phyloP scores from a whole-genome alignment of 148 eudicot genomes.

The Amaranthus palmeri region DNA sequence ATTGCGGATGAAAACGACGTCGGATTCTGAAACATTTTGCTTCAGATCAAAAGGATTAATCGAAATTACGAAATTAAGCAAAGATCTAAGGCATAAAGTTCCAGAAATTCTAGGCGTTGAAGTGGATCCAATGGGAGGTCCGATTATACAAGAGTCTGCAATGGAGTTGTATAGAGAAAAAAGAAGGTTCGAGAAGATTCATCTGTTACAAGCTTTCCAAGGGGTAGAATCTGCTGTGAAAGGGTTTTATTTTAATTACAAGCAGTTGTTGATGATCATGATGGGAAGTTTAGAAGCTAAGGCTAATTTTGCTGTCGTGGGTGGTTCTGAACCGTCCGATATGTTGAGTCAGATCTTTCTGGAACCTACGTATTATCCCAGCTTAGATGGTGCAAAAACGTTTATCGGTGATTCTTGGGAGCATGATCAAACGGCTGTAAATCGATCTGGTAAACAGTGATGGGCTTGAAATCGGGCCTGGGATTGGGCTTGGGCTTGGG shows the following conservation, averaged over 20 bases:
- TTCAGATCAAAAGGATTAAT: slow-evolving; percentile 54
- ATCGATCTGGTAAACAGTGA: too few relatives aligned
- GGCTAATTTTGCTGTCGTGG: slow-evolving; percentile 26
- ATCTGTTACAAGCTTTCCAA: slow-evolving; percentile 67
- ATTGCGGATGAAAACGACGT: slow-evolving; percentile 40
- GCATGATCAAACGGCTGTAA: slow-evolving; percentile 14
- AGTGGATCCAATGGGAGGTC: slow-evolving; percentile 83
- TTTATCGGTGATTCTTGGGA: slow-evolving; percentile 70
- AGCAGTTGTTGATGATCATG: slow-evolving; percentile 52
- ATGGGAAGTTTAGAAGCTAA: slow-evolving; percentile 73
- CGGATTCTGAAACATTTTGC: slow-evolving; percentile 52
- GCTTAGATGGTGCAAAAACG: slow-evolving; percentile 86
- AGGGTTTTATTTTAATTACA: slow-evolving; percentile 55
- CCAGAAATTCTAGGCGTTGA: slow-evolving; percentile 58
- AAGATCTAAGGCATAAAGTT: slow-evolving; percentile 56
- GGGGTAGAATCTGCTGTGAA: slow-evolving; percentile 67
- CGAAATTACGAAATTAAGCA: slow-evolving; percentile 45
- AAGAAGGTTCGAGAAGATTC: slow-evolving; percentile 43
- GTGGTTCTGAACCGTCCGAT: slow-evolving; percentile 36
- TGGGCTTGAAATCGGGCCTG: neutral
- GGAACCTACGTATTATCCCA: slow-evolving; percentile 84
- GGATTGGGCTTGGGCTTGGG: neutral
- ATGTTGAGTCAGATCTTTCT: slow-evolving; percentile 48
- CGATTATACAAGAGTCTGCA: slow-evolving; percentile 65
- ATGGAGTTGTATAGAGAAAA: slow-evolving; percentile 55